These are phyloP conservation scores for Thuidium tamariscinum DNA, from an alignment of 225 moss, liverwort and hornwort species.

Conservation along the genomic window DNA sequence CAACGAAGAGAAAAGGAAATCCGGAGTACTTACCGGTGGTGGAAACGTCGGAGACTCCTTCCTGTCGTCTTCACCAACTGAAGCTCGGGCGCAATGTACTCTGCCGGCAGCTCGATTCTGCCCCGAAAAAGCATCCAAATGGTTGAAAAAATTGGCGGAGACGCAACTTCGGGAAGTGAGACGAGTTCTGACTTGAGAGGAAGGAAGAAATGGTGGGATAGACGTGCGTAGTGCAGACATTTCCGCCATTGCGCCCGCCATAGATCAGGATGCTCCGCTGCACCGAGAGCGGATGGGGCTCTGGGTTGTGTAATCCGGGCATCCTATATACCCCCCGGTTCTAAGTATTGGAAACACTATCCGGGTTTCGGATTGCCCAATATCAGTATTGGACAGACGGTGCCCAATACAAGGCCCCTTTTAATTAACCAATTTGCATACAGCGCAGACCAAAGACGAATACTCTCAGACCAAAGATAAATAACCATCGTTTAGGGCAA, in stretches of 20 bases:
- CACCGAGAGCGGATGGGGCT: too few species aligned
- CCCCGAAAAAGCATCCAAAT: not conserved
- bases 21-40: not conserved
- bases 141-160: not conserved
- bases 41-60: not conserved
- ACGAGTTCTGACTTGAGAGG: not conserved
- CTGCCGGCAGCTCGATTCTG: not conserved
- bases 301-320: not conserved
- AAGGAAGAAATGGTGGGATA: not conserved
- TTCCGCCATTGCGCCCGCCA: not conserved
- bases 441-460: too few species aligned
- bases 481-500: too few species aligned
- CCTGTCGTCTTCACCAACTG: not conserved
- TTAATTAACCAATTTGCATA: too few species aligned
- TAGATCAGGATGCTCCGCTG: not conserved
- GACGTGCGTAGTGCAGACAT: not conserved
- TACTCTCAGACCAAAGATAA: too few species aligned
- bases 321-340: not conserved
- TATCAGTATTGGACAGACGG: too few species aligned
- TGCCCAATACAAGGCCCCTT: too few species aligned
- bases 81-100: slow-evolving; percentile 8
- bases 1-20: not conserved
- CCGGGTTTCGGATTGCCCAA: not conserved
- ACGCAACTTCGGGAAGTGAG: not conserved
- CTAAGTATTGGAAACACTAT: not conserved